phyloP scores from a whole-genome alignment of 495 filamentous ascomycete species.

The Penicillium fimorum region DNA sequence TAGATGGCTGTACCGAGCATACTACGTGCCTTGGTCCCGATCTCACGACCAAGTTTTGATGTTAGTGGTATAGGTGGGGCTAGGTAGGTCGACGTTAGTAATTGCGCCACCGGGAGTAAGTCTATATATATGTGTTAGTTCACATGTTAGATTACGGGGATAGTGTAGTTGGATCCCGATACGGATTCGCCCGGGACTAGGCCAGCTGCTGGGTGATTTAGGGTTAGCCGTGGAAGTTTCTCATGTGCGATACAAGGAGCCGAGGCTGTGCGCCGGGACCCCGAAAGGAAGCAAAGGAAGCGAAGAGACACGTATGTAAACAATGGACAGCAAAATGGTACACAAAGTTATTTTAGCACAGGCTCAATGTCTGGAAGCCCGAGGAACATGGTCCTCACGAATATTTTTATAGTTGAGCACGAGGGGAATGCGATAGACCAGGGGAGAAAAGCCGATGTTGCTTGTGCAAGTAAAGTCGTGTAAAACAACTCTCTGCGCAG shows the following conservation, averaged over 20 bases:
- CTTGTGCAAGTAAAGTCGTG: constrained; percentile 39
- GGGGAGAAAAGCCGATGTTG: constrained; percentile 39
- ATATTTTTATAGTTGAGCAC: constrained; percentile 46
- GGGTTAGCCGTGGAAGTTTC: not conserved
- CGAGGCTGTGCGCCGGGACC: not conserved
- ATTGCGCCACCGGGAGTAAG: constrained; percentile 37
- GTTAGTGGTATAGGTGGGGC: constrained; percentile 21
- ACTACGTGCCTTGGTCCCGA: not conserved
- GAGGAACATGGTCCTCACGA: constrained; percentile 33
- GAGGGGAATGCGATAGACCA: constrained; percentile 44
- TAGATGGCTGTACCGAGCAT: constrained; percentile 12
- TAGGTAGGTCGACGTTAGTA: constrained; percentile 42
- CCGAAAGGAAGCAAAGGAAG: not conserved
- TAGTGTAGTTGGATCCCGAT: constrained; percentile 35
- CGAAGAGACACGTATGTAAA: not conserved
- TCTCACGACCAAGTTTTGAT: not conserved
- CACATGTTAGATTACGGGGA: constrained; percentile 21
- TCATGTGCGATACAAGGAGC: not conserved
- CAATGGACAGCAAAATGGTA: constrained; percentile 4
- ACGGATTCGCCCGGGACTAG: constrained; percentile 22
- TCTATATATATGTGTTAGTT: constrained; percentile 43
- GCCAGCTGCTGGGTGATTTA: constrained; percentile 16
- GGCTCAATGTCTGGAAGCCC: constrained; percentile 46
- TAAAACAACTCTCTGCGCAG: constrained; percentile 34
- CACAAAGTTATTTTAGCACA: constrained; percentile 43